These are phyloP conservation scores for Juglanconis oblonga DNA, from an alignment of 2,329 filamentous ascomycete species.

Conservation along the genomic window DNA sequence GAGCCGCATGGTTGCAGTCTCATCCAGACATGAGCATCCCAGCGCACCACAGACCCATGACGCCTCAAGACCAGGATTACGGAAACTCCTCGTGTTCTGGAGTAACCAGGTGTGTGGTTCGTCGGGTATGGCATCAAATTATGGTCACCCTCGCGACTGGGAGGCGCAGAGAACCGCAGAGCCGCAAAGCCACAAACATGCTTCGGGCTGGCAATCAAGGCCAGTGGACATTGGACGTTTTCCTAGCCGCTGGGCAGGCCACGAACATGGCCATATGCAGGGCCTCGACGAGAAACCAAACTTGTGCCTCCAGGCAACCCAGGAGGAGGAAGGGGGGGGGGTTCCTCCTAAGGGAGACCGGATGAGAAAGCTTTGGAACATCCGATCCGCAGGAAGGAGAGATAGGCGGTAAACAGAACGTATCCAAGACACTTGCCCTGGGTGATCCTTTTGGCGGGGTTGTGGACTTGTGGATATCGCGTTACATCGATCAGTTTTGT, in stretches of 20 bases:
- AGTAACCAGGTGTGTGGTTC: background rate
- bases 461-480: slow-evolving; percentile 1
- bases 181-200: too few species aligned
- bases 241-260: background rate
- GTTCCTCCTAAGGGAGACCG: slow-evolving; percentile 2
- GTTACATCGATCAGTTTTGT: slow-evolving; percentile 16
- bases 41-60: slow-evolving; percentile 4
- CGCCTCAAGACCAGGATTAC: slow-evolving; percentile 13
- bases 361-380: slow-evolving; percentile 13
- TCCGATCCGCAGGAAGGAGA: slow-evolving; percentile 10
- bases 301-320: background rate
- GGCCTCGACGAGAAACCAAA: background rate
- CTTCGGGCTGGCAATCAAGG: too few species aligned
- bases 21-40: slow-evolving; percentile 17
- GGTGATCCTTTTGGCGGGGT: background rate
- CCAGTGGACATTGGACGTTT: background rate
- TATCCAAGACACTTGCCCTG: slow-evolving; percentile 16
- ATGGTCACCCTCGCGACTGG: background rate
- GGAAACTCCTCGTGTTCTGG: background rate
- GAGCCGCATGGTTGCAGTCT: slow-evolving; percentile 17
- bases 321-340: background rate
- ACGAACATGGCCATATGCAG: background rate
- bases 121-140: slow-evolving; percentile 15
- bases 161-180: background rate
- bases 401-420: slow-evolving; percentile 21